Evolutionary conservation across 768 basidiomycete genomes (phyloP), one percentile per base, ranked within the genome.

Genomic region (Rubroboletus satanas): DNA sequence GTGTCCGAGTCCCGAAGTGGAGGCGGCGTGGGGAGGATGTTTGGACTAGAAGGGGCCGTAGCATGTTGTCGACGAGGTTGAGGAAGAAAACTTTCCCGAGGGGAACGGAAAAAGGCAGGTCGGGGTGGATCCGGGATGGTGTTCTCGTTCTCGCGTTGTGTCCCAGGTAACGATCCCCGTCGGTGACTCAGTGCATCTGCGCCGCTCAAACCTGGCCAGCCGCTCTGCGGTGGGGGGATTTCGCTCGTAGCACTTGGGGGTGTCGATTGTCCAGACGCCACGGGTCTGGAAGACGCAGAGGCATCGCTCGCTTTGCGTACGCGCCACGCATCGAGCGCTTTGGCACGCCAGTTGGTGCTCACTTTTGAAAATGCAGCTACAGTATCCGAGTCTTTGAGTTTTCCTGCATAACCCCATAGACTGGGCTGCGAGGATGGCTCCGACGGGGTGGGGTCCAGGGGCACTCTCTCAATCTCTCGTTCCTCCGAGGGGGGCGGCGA

Each of bases 291-390:
- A 4, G 54, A 18, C 4, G 33, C 35, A 36, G 62, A 50, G 7
- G 52, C 35, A 29, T 49, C 33, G 46, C 50, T 67, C 32, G 17
- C 63, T 43, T 56, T 59, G 37, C 62, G 67, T 36, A 56, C 62
- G 23, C 62, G 49, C 71, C 70, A 73, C 15, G 66, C 70, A 41
- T 62, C 59, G 45, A 71, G 55, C 61, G 84, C 83, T 59, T 77
- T 84, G 18, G 87, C 87, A 18, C 82, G 79, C 85, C 84, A 88
- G 57, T 90, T 90, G 26, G 80, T 86, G 68, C 88, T 84, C 51
- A 79, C 83, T 71, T 89, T 92, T 2, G 90, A 76, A 15, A 90
- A 70, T 1, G 80, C 76, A 12, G 90, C 89, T 36, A 83, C 75
- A 1, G 88, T 73, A 62, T 90, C 87, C 2, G 88, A 88, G 50